Evolutionary conservation across 305 asterid species (phyloP).

Genomic region (Rubia tinctorum): DNA sequence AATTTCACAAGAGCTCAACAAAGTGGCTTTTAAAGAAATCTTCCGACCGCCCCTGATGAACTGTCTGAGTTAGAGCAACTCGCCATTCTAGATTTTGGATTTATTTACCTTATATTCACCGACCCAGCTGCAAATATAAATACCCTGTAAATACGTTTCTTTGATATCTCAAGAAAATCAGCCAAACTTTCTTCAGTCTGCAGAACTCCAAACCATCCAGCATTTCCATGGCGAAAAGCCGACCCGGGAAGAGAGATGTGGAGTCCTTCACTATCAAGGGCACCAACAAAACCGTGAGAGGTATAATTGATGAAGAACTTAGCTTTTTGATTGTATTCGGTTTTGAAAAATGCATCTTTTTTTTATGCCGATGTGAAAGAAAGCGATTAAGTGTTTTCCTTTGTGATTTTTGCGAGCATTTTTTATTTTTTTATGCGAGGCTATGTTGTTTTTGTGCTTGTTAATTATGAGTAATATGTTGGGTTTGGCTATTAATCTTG

Average conservation of each 20-base stretch:
- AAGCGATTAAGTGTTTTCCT: no score
- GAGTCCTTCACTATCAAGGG: constrained; percentile 53
- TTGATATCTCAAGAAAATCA: not conserved
- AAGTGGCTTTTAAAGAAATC: not conserved
- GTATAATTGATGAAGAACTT: constrained; percentile 24
- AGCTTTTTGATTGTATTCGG: not conserved
- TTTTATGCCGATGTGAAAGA: not conserved
- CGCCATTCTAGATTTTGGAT: constrained; percentile 16
- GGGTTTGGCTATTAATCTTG: not conserved
- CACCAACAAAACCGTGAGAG: constrained; percentile 54
- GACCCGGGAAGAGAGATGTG: constrained; percentile 48
- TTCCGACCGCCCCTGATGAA: not conserved
- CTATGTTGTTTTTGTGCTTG: not conserved
- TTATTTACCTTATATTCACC: not conserved
- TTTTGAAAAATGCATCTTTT: not conserved
- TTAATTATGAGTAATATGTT: not conserved
- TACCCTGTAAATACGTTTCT: not conserved
- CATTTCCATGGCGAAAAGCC: constrained; percentile 51
- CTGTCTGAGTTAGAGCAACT: not conserved
- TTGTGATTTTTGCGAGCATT: not conserved
- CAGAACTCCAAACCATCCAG: no score
- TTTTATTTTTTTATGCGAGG: no score
- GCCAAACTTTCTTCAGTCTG: not conserved
- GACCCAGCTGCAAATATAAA: not conserved
- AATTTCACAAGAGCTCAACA: not conserved